Evolutionary conservation across 2,329 filamentous ascomycete species (phyloP), one percentile per base, ranked within the genome.

Genomic region (Plenodomus biglobosus): DNA sequence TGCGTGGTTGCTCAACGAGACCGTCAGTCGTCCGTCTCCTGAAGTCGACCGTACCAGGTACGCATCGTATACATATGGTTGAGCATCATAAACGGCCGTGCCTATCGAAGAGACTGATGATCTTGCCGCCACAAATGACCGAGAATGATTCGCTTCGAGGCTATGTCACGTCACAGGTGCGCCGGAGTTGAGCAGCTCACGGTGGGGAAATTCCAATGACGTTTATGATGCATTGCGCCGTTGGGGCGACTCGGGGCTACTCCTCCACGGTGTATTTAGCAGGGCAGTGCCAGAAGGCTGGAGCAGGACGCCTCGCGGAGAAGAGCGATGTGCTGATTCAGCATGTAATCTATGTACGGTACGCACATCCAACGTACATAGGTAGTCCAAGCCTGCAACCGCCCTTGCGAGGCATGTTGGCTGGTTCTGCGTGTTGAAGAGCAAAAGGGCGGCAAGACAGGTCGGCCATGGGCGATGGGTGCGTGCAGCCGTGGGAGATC

Each of bases 141-240:
- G 27, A 32, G 13, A 10, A 6, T 32, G 27, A 32, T 6, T 32
- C 27, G 27, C 27, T 15, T 32, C 27, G 11, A 32, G 3, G 8
- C 3, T 32, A 3, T 3, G 15, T 32, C 27, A 32, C 27, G 27
- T 32, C n/a, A n/a, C n/a, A n/a, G n/a, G n/a, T n/a, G n/a, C n/a
- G n/a, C n/a, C n/a, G n/a, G n/a, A n/a, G n/a, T n/a, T n/a, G n/a
- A n/a, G n/a, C n/a, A n/a, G n/a, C n/a, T n/a, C n/a, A n/a, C n/a
- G n/a, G n/a, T n/a, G n/a, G n/a, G 27, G 27, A 15, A 10, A 5
- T 24, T 24, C 5, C 5, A 24, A 69, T 64, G 50, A 62, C 64
- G 44, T 53, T 49, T 30, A 56, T 52, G 27, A 62, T 58, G 40
- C 27, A 58, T 21, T 44, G 43, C 13, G 58, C 58, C 20, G 59